Conservation (phyloP, 306 rosid genomes). For the Glycine latifolia region DNA sequence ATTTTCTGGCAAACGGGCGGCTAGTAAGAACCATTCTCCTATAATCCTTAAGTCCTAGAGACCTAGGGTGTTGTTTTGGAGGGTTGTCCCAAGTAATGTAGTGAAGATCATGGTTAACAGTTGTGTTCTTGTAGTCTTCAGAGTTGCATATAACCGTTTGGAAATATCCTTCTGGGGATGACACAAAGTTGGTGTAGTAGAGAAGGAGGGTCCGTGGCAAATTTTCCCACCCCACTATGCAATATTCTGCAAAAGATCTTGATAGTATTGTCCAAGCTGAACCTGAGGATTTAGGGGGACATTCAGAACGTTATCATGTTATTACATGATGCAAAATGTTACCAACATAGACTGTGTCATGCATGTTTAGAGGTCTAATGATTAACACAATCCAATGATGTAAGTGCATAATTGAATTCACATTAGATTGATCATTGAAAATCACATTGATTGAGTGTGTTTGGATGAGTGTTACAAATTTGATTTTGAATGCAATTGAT, state of each 20-base stretch:
- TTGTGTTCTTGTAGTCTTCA: constrained; percentile 68
- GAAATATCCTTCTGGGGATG: constrained; percentile 94
- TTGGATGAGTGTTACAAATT: too few species aligned
- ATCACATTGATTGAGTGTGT: neutral
- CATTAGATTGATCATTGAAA: neutral
- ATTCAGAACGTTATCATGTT: constrained; percentile 12
- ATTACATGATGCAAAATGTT: neutral
- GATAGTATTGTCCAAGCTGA: constrained; percentile 95
- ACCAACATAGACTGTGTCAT: neutral
- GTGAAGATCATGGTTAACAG: constrained; percentile 87
- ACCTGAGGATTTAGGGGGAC: constrained; percentile 54
- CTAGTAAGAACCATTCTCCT: constrained; percentile 64
- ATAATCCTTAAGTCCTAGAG: constrained; percentile 71
- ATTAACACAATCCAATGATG: neutral
- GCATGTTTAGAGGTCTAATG: neutral
- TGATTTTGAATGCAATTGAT: too few species aligned
- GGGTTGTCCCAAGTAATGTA: constrained; percentile 93
- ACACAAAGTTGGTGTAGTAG: constrained; percentile 91
- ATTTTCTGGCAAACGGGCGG: constrained; percentile 91
- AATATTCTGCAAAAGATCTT: constrained; percentile 85
- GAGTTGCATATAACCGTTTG: constrained; percentile 90
- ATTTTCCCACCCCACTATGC: constrained; percentile 93
- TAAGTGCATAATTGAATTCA: neutral
- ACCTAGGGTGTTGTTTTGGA: constrained; percentile 91
- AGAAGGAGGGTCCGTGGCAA: constrained; percentile 89